Conservation (phyloP, 2,329 filamentous ascomycete species). For the Pyrenochaeta sp. region DNA sequence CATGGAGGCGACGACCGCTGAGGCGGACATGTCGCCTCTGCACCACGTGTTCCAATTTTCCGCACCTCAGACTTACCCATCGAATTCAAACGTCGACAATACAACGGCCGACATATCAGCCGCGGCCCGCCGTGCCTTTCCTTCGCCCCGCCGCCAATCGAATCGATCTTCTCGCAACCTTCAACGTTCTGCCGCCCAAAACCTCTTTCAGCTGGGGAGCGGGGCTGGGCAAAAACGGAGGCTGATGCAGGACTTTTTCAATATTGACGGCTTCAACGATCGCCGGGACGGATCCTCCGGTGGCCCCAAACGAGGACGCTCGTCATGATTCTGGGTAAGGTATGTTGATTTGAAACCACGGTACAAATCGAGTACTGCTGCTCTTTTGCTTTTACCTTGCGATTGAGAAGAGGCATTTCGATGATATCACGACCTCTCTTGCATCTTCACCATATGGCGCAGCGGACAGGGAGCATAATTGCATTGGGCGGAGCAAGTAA, state of each 20-base stretch:
- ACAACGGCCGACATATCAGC: slow-evolving; percentile 32
- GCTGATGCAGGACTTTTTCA: slow-evolving; percentile 77
- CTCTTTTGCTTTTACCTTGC: not conserved
- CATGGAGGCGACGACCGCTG: slow-evolving; percentile 42
- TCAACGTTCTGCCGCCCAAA: slow-evolving; percentile 41
- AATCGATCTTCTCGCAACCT: slow-evolving; percentile 46
- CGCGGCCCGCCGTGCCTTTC: slow-evolving; percentile 41
- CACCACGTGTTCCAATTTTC: slow-evolving; percentile 70
- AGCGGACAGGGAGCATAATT: slow-evolving; percentile 23
- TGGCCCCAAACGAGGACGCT: slow-evolving; percentile 49
- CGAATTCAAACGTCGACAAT: slow-evolving; percentile 47
- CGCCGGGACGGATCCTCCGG: slow-evolving; percentile 61
- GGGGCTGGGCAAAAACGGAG: slow-evolving; percentile 76
- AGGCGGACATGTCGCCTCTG: slow-evolving; percentile 37
- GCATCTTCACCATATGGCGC: slow-evolving; percentile 29
- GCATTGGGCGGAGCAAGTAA: slow-evolving; percentile 33
- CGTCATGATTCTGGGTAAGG: slow-evolving; percentile 30
- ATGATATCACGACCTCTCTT: slow-evolving; percentile 24
- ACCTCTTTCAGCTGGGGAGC: slow-evolving; percentile 61
- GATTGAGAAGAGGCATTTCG: slow-evolving; percentile 4
- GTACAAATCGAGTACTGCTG: too few relatives aligned
- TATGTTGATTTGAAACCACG: too few relatives aligned
- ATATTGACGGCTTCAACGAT: slow-evolving; percentile 68
- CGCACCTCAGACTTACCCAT: slow-evolving; percentile 66
- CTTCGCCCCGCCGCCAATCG: slow-evolving; percentile 40